Evolutionary conservation across 2,329 filamentous ascomycete genomes (phyloP), one percentile per base, ranked within the genome.

Genomic region (Chaetoscypha palmicola): DNA sequence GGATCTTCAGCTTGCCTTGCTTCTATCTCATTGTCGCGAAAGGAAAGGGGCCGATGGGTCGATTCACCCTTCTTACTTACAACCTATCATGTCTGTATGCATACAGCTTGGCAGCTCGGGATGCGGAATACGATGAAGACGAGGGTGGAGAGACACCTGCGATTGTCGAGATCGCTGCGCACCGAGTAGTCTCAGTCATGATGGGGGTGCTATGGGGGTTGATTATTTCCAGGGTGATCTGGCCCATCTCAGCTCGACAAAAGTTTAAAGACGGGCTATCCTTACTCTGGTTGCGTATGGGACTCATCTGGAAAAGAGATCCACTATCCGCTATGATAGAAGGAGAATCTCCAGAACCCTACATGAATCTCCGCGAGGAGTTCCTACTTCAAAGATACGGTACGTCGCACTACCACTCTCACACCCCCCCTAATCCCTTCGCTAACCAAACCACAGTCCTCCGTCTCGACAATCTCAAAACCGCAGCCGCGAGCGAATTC

Each of bases 61-160:
- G 92, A 40, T 97, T 96, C 61, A 92, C 94, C 50, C 77, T 97
- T 60, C 76, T 98, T 35, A 94, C 91, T 1, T 98, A 97, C 71
- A 98, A 98, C 60, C 81, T 98, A 33, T 91, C 87, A 14, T 88
- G 88, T 5, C 74, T 98, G 2, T 98, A 98, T 62, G 88, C 90
- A 8, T 98, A 97, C 66, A 92, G 86, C 42, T 73, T 97, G 8
- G 83, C 85, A 0, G 82, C 88, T 50, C 76, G 77, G 49, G 88
- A 94, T 37, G 79, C 84, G 3, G 81, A 89, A 37, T 83, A 87
- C 43, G 81, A 94, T 46, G 88, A 94, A 35, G 89, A 95, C 52
- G 90, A 97, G 64, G 89, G 89, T 21, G 90, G 89, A 4, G 72
- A 80, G 3, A 76, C 84, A 47, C 92, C 92, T 0, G 75, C 90